Evolutionary conservation across 768 basidiomycete genomes (phyloP), one percentile per base, ranked within the genome.

Genomic region (Amanita thiersii): DNA sequence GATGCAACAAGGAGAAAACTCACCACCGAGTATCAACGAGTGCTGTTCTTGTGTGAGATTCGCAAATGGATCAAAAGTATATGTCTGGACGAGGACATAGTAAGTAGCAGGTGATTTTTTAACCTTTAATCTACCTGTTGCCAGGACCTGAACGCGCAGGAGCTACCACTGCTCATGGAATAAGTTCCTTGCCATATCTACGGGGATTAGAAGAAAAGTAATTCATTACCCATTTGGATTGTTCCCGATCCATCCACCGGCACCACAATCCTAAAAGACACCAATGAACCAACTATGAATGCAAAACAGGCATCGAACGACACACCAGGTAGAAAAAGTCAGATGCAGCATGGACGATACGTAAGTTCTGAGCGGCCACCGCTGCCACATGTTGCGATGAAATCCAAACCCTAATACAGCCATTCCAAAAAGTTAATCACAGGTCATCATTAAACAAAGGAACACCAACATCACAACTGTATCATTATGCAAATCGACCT

Each of bases 131-230:
- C 44, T 41, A 82, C 81, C 60, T 76, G 72, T 53, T 82, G 77
- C 86, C 86, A 89, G 4, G 77, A 77, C 58, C 86, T 86, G 75
- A 80, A 86, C 0, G 82, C 80, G 52, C 81, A 85, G 80, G 83
- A 86, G 50, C 75, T 78, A 46, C 75, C 76, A 3, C 75, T 71
- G 39, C 42, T 15, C 34, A 49, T 40, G 11, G 37, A 40, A 39
- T 9, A 14, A 19, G 5, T 8, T 15, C 23, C 14, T 11, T 7
- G 15, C 9, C 0, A n/a, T n/a, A n/a, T n/a, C n/a, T n/a, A n/a
- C n/a, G n/a, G n/a, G n/a, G n/a, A n/a, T n/a, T n/a, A n/a, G n/a
- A n/a, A n/a, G 8, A 46, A 9, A n/a, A 26, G n/a, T n/a, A 15
- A 7, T 14, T 6, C 8, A 39, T 18, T 30, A 38, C 15, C 50